Base-by-base conservation (phyloP, 2,329 filamentous ascomycete species). In the Alternaria novae-zelandiae region DNA sequence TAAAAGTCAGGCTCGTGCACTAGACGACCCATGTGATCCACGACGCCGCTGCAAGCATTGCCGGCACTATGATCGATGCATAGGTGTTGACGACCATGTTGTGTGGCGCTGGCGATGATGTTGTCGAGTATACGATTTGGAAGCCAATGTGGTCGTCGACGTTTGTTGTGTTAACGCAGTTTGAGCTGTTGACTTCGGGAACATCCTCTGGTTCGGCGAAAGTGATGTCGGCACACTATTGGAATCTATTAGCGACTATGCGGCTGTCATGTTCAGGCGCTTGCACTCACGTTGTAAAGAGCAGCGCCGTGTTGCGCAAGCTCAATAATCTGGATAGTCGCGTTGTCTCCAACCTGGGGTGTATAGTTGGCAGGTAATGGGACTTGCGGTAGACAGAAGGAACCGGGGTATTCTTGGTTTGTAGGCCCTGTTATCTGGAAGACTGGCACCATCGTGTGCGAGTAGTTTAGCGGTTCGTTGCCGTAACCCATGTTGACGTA, bases 401-500 rank as follows among this genome's bases (percentile, higher is more conserved):
- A 91, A 65, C 94, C 95, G 1, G 92, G 91, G 79, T 94, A 99
- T n/a, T 92, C 89, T 61, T 90, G 86, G 80, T 94, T 96, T 46
- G 86, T 87, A 1, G 95, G 94, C 0, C 95, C 95, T 26, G 89
- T 84, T 75, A 98, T 89, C 78, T 95, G 89, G 81, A 98, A 95
- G 26, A 91, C 88, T 13, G 89, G 84, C 1, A 95, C 82, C 87
- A 97, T 96, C 21, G 89, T 85, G 78, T 91, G 88, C 68, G 93
- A 96, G 90, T 96, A 96, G 85, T 98, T 98, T 7, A 82, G 80
- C 1, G 96, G 95, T 8, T 91, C 88, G 32, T 86, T 93, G 68
- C 92, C 93, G 69, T 94, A 89, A 69, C 96, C 96, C 59, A 98
- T 86, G 83, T 98, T 98, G 82, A 98, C 84, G 82, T 97, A 97